Evolutionary conservation across 345 rosid species (phyloP).

Genomic region (Aquilaria sinensis): DNA sequence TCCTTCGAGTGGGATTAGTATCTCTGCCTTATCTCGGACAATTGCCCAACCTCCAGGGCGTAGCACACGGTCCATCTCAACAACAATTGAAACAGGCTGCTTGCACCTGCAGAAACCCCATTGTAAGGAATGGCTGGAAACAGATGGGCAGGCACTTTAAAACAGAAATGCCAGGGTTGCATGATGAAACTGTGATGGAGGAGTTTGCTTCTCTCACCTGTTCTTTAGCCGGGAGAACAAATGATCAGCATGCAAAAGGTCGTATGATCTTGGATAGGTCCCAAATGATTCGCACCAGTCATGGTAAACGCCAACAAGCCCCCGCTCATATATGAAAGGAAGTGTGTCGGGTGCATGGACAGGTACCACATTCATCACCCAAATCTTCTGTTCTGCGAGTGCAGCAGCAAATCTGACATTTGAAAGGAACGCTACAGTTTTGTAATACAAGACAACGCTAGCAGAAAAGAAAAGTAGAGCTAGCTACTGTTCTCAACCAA

Average conservation of each 20-base stretch:
- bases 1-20: constrained; percentile 64
- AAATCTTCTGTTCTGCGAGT: constrained; percentile 58
- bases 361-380: constrained; percentile 95
- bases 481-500: background rate
- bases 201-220: constrained; percentile 36
- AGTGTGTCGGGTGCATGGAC: constrained; percentile 92
- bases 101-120: constrained; percentile 49
- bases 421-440: constrained; percentile 4
- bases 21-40: constrained; percentile 75
- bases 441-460: background rate
- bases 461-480: background rate
- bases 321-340: constrained; percentile 79
- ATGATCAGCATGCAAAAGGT: constrained; percentile 94
- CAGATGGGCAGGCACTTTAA: background rate
- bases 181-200: background rate
- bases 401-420: constrained; percentile 82
- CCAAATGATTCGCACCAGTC: constrained; percentile 96
- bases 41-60: constrained; percentile 94
- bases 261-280: constrained; percentile 92
- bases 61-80: constrained; percentile 81
- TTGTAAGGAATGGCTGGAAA: background rate
- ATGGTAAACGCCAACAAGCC: constrained; percentile 78
- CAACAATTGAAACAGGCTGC: constrained; percentile 73
- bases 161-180: background rate
- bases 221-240: constrained; percentile 89